Evolutionary conservation across 345 rosid genomes (phyloP).

Genomic region (Lepidium africanum): DNA sequence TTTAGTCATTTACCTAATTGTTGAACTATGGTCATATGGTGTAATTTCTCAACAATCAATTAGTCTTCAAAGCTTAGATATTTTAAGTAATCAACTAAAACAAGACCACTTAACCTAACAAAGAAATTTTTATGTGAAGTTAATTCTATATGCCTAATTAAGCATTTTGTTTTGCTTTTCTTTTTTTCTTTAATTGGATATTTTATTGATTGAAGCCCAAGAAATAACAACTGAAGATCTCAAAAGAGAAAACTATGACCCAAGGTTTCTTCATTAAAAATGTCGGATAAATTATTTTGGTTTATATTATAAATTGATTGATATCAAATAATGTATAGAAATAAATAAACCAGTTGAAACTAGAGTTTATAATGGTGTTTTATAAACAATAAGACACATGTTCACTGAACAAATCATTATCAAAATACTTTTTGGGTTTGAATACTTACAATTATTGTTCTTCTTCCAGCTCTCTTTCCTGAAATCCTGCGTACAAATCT

Average conservation of each 20-base stretch:
- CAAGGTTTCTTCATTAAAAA: not conserved
- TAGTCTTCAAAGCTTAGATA: not conserved
- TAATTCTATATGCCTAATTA: not conserved
- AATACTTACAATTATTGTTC: not conserved
- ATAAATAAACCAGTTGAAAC: not conserved
- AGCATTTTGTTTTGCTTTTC: not conserved
- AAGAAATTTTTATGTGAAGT: not conserved
- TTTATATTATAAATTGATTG: not conserved
- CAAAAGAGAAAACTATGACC: not conserved
- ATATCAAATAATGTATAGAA: not conserved
- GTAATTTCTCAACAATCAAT: no score
- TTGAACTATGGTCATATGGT: no score
- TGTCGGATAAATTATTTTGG: not conserved
- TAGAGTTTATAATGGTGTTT: not conserved
- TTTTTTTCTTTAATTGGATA: not conserved
- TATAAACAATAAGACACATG: not conserved
- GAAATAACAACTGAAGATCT: not conserved
- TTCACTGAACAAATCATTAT: not conserved
- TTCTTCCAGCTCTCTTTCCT: not conserved
- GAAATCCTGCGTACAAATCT: constrained; percentile 25
- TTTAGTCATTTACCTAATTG: no score
- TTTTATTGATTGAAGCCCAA: not conserved
- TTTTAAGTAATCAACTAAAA: not conserved
- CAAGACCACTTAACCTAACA: not conserved
- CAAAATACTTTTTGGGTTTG: not conserved